phyloP scores from a whole-genome alignment of 139 green algal genomes.

The Picocystis salinarum region DNA sequence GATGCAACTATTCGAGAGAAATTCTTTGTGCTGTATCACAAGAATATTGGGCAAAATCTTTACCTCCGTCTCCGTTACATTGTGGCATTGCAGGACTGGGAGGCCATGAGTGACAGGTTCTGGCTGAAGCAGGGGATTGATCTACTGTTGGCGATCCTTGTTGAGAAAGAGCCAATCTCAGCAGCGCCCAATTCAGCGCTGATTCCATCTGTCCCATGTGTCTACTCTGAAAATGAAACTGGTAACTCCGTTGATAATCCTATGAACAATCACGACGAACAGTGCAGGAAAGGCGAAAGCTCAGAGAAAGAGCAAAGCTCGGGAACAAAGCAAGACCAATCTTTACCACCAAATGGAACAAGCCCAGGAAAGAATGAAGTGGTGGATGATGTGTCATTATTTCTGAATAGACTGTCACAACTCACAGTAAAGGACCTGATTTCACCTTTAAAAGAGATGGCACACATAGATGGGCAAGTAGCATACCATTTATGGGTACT shows the following conservation, averaged over 20 bases:
- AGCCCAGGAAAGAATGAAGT: conserved; percentile 13
- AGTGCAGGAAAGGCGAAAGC: too few relatives aligned
- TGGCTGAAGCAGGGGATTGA: conserved; percentile 93
- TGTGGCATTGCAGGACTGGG: conserved; percentile 76
- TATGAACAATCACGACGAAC: too few relatives aligned
- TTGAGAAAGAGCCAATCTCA: conserved; percentile 62
- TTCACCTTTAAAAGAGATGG: conserved; percentile 53
- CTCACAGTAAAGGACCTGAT: conserved; percentile 51
- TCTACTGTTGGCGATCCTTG: conserved; percentile 64
- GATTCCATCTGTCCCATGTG: conserved; percentile 26
- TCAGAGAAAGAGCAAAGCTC: too few relatives aligned
- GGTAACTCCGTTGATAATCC: too few relatives aligned
- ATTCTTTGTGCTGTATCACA: conserved; percentile 83
- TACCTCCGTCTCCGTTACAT: conserved; percentile 82
- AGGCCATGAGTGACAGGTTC: conserved; percentile 61
- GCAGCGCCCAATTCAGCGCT: conserved; percentile 78
- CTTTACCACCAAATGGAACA: too few relatives aligned
- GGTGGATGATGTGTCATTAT: conserved; percentile 36
- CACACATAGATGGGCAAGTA: conserved; percentile 36
- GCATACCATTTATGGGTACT: conserved; percentile 74
- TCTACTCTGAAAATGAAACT: not conserved
- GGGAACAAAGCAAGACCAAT: too few relatives aligned
- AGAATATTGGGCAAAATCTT: conserved; percentile 37
- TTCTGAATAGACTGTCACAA: conserved; percentile 1
- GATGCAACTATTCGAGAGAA: conserved; percentile 34